Evolutionary conservation across 257 asterid genomes (phyloP).

Genomic region (Solanum virginianum): DNA sequence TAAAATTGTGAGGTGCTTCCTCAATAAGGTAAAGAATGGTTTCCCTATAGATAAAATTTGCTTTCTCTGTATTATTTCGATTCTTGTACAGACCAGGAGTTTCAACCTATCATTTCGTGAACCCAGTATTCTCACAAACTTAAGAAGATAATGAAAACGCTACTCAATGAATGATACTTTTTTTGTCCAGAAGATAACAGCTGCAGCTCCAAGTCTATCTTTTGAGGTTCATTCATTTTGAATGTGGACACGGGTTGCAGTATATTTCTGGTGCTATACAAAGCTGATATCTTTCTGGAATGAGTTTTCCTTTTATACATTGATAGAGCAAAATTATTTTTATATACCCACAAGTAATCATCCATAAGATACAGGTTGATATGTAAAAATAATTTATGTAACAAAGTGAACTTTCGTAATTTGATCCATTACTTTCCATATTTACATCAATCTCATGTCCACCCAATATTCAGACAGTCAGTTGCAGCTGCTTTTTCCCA

Average conservation of each 20-base stretch:
- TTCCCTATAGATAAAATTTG: not conserved
- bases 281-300: not conserved
- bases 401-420: not conserved
- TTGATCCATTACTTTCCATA: not conserved
- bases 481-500: not conserved
- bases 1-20: not conserved
- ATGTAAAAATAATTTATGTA: not conserved
- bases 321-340: not conserved
- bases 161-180: not conserved
- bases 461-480: not conserved
- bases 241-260: not conserved
- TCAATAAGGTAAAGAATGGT: not conserved
- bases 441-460: not conserved
- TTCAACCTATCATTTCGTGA: not conserved
- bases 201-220: not conserved
- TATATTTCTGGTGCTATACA: not conserved
- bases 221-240: not conserved
- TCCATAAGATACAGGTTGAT: not conserved
- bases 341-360: not conserved
- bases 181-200: not conserved
- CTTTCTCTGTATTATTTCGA: not conserved
- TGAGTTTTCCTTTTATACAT: not conserved
- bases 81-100: not conserved
- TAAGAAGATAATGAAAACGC: not conserved
- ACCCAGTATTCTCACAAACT: not conserved